Evolutionary conservation across 495 filamentous ascomycete genomes (phyloP).

Genomic region (Podospora comata): DNA sequence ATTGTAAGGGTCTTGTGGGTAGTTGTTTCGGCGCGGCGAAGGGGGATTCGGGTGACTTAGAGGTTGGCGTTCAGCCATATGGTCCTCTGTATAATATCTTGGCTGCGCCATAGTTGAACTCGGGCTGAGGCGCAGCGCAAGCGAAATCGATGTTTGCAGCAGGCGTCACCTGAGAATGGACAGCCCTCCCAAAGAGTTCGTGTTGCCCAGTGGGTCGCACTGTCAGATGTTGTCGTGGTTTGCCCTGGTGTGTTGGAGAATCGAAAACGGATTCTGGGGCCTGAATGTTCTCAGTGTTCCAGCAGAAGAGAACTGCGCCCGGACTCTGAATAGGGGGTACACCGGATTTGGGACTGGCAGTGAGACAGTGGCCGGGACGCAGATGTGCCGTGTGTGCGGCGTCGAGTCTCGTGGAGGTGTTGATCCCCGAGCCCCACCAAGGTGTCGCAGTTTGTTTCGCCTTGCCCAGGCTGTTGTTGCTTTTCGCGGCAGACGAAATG

Average conservation of each 20-base stretch:
- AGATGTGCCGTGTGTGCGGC: slow-evolving; percentile 3
- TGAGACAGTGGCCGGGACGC: slow-evolving; percentile 3
- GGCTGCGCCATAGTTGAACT: slow-evolving; percentile 26
- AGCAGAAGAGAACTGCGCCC: neutral
- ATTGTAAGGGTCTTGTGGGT: slow-evolving; percentile 27
- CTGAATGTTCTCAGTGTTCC: neutral
- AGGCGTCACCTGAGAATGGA: neutral
- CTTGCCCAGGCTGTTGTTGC: slow-evolving; percentile 1
- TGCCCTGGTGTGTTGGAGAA: neutral
- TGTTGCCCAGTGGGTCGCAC: neutral
- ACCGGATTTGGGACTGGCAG: neutral
- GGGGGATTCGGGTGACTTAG: slow-evolving; percentile 32
- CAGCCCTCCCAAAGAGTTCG: neutral
- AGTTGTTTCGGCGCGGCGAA: slow-evolving; percentile 17
- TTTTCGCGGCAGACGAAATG: neutral
- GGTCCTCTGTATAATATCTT: slow-evolving; percentile 34
- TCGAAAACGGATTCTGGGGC: slow-evolving; percentile 2
- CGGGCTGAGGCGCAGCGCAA: slow-evolving; percentile 13
- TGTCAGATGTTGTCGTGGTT: neutral
- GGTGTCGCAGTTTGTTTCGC: slow-evolving; percentile 15
- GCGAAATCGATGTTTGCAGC: slow-evolving; percentile 3
- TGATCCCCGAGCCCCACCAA: slow-evolving; percentile 5
- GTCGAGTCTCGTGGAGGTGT: slow-evolving; percentile 2
- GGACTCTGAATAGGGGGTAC: neutral
- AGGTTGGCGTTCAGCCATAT: slow-evolving; percentile 39